A percentile compares a stretch with the other conserved stretches of the same genome.
Conservation (phyloP, 2,329 filamentous ascomycete genomes). For the Hysterium pulicare region DNA sequence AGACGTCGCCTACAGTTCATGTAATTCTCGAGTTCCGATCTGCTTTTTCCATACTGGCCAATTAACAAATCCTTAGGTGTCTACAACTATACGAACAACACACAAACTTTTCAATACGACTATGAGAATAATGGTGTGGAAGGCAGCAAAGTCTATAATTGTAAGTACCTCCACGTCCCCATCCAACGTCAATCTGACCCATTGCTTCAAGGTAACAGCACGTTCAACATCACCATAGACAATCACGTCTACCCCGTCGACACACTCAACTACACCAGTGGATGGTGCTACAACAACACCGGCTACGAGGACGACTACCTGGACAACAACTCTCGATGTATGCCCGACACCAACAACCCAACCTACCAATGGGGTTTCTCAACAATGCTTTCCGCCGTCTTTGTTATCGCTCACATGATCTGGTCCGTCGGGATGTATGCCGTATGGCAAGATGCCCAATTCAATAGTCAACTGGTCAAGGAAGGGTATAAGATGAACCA, state of each 20-base stretch:
- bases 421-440: slow-evolving; percentile 34
- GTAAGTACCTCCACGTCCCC: not conserved
- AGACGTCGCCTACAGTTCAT: too few relatives aligned
- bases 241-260: slow-evolving; percentile 13
- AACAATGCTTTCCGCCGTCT: slow-evolving; percentile 28
- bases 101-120: slow-evolving; percentile 4
- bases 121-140: not conserved
- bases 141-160: not conserved
- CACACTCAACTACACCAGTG: slow-evolving; percentile 7
- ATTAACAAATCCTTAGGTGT: slow-evolving; percentile 5
- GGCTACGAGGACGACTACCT: slow-evolving; percentile 12
- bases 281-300: slow-evolving; percentile 17
- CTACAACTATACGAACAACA: slow-evolving; percentile 13
- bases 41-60: too few relatives aligned
- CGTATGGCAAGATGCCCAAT: slow-evolving; percentile 34
- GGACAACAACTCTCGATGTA: slow-evolving; percentile 16
- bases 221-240: slow-evolving; percentile 10
- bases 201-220: slow-evolving; percentile 20
- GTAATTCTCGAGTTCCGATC: too few relatives aligned
- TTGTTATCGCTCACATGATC: slow-evolving; percentile 27
- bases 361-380: slow-evolving; percentile 39
- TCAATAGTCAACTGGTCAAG: slow-evolving; percentile 20
- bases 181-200: not conserved
- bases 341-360: slow-evolving; percentile 24
- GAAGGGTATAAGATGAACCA: slow-evolving; percentile 29